Evolutionary conservation across 2,329 filamentous ascomycete species (phyloP).

Genomic region (Metarhizium rileyi): DNA sequence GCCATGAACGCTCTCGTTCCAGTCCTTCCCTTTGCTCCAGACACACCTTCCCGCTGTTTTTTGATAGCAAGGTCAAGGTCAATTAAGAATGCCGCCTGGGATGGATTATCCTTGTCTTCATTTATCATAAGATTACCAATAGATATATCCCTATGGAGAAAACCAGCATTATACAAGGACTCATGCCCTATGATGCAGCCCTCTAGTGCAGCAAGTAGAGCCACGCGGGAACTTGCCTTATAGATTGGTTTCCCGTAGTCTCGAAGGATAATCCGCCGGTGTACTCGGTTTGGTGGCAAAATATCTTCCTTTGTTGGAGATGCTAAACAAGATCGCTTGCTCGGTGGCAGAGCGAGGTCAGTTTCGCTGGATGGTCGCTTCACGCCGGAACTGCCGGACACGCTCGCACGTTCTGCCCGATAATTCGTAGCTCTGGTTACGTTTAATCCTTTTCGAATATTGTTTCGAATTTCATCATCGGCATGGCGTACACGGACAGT

Average conservation of each 20-base stretch:
- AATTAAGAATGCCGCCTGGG: slow-evolving; percentile 30
- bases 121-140: slow-evolving; percentile 38
- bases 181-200: slow-evolving; percentile 28
- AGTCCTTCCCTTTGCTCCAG: slow-evolving; percentile 30
- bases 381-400: no score
- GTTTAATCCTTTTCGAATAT: slow-evolving; percentile 23
- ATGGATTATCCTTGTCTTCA: slow-evolving; percentile 29
- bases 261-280: slow-evolving; percentile 28
- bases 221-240: slow-evolving; percentile 25
- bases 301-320: slow-evolving; percentile 17
- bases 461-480: slow-evolving; percentile 26
- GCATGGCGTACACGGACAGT: slow-evolving; percentile 24
- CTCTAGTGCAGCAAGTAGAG: slow-evolving; percentile 26
- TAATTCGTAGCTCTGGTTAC: slow-evolving; percentile 14
- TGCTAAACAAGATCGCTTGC: slow-evolving; percentile 21
- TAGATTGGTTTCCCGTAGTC: slow-evolving; percentile 33
- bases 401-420: no score
- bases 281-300: slow-evolving; percentile 25
- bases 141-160: slow-evolving; percentile 35
- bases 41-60: slow-evolving; percentile 20
- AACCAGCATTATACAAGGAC: slow-evolving; percentile 23
- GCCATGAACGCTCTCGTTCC: slow-evolving; percentile 37
- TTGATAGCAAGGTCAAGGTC: slow-evolving; percentile 30
- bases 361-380: slow-evolving; percentile 22
- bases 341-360: slow-evolving; percentile 14